A percentile compares a stretch with the other conserved stretches of the same genome.
Evolutionary conservation across 2,329 filamentous ascomycete genomes (phyloP).

Genomic region (Xylaria sp.): DNA sequence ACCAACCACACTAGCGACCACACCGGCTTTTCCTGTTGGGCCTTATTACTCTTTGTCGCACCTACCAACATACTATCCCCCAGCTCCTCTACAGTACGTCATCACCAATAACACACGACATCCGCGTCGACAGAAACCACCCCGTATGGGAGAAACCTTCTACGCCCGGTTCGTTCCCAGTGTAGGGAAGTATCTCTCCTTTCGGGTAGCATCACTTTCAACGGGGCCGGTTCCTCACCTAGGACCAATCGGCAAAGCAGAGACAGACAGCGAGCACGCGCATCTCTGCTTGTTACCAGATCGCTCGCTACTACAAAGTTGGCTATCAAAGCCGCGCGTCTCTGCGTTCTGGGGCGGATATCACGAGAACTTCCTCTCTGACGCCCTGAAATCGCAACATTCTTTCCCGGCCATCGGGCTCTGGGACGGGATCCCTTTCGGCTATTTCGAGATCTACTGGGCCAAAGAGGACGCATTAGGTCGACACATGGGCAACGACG

Average conservation of each 20-base stretch:
- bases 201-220: slow-evolving; percentile 82
- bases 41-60: slow-evolving; percentile 87
- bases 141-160: slow-evolving; percentile 89
- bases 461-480: slow-evolving; percentile 90
- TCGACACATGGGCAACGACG: slow-evolving; percentile 71
- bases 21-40: slow-evolving; percentile 62
- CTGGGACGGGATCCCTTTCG: slow-evolving; percentile 95
- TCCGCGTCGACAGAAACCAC: slow-evolving; percentile 87
- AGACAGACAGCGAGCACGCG: slow-evolving; percentile 50
- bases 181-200: slow-evolving; percentile 84
- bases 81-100: slow-evolving; percentile 82
- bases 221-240: slow-evolving; percentile 71
- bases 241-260: slow-evolving; percentile 64
- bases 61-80: slow-evolving; percentile 90
- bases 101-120: slow-evolving; percentile 84
- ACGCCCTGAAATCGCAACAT: slow-evolving; percentile 73
- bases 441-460: slow-evolving; percentile 99
- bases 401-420: slow-evolving; percentile 91
- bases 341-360: slow-evolving; percentile 84
- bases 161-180: slow-evolving; percentile 90
- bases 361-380: slow-evolving; percentile 73
- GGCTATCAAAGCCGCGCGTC: slow-evolving; percentile 90
- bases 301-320: slow-evolving; percentile 75
- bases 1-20: slow-evolving; percentile 51
- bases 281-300: slow-evolving; percentile 63